Conservation (phyloP, 768 basidiomycete species). For the Suillus subluteus region DNA sequence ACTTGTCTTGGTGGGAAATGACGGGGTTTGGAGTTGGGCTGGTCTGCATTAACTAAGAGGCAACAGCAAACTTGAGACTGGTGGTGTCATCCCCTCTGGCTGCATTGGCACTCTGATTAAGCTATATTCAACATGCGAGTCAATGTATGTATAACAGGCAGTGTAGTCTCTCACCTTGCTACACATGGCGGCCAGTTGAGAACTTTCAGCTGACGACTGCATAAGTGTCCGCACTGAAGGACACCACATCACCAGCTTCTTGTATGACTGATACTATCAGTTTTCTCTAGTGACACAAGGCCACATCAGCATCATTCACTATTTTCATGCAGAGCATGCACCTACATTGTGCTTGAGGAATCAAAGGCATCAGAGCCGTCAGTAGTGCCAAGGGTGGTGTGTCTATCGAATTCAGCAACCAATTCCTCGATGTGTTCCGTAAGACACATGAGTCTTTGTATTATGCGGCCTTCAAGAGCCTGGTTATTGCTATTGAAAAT, state of each 20-base stretch:
- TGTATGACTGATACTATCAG: not conserved
- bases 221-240: not conserved
- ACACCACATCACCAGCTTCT: conserved; percentile 1
- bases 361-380: not conserved
- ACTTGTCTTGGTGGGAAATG: not conserved
- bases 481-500: not conserved
- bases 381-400: not conserved
- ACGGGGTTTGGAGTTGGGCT: not conserved
- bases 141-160: not conserved
- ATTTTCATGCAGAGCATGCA: not conserved
- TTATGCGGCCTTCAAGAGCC: not conserved
- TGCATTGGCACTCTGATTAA: conserved; percentile 8
- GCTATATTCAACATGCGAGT: not conserved
- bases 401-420: not conserved
- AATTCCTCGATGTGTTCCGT: not conserved
- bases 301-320: too few species aligned
- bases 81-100: conserved; percentile 7
- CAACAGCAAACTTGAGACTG: not conserved
- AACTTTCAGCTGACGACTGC: not conserved
- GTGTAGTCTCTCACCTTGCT: not conserved
- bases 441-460: conserved; percentile 2
- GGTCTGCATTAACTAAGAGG: not conserved
- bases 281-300: conserved; percentile 5
- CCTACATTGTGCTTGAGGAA: not conserved
- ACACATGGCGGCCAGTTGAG: not conserved